phyloP scores from a whole-genome alignment of 208 protist genomes.

The Leishmania turanica region DNA sequence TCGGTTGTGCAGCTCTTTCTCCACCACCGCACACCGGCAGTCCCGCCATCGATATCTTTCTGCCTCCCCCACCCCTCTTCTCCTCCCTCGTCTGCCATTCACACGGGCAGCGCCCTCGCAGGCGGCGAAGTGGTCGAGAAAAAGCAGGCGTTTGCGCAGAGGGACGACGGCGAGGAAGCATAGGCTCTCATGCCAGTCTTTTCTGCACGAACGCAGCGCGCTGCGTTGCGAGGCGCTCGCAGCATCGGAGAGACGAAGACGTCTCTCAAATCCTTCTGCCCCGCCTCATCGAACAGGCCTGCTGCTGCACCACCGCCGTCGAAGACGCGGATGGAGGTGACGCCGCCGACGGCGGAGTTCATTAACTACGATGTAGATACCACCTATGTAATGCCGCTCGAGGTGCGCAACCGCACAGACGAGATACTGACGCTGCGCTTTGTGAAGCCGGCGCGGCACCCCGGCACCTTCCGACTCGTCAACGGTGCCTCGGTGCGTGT shows the following conservation, averaged over 20 bases:
- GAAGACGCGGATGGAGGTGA: constrained; percentile 35
- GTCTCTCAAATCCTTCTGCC: not conserved
- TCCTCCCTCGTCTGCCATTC: not conserved
- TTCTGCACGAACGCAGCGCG: not conserved
- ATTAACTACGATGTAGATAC: constrained; percentile 89
- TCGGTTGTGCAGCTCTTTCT: not conserved
- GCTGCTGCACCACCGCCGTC: not conserved
- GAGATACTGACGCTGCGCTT: constrained; percentile 80
- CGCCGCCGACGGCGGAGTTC: constrained; percentile 69
- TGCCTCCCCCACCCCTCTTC: not conserved
- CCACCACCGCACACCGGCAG: not conserved
- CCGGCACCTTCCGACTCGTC: constrained; percentile 66
- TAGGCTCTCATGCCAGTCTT: constrained; percentile 3
- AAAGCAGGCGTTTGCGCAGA: not conserved
- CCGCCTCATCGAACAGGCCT: not conserved
- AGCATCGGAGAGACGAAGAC: not conserved
- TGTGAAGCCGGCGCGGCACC: constrained; percentile 53
- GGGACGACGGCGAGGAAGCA: not conserved
- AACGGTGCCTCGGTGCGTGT: constrained; percentile 65
- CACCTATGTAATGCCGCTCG: constrained; percentile 86
- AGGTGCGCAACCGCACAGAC: constrained; percentile 68
- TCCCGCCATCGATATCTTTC: not conserved
- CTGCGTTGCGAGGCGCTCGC: not conserved
- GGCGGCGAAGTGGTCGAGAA: not conserved
- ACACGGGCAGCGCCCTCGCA: not conserved